These are phyloP conservation scores for Phytophthora sp. DNA, from an alignment of 352 stramenopile genomes.

Conservation along the genomic window DNA sequence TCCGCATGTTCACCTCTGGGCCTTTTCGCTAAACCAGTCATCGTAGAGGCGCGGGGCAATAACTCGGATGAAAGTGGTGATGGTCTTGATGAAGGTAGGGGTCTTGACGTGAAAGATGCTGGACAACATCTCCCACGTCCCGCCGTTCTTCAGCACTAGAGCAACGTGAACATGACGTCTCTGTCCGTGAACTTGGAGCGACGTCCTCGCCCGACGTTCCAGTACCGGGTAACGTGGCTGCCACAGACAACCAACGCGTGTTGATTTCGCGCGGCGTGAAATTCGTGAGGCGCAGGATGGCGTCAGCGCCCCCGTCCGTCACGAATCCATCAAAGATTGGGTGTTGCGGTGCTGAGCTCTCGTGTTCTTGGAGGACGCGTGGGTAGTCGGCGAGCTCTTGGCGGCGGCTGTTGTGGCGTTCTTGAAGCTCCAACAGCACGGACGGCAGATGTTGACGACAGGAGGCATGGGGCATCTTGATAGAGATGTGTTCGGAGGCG, in stretches of 20 bases:
- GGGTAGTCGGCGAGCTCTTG: no score
- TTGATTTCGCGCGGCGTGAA: slow-evolving; percentile 3
- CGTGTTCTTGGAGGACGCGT: no score
- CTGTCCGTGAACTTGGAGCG: not conserved
- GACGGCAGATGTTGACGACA: no score
- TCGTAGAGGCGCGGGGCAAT: not conserved
- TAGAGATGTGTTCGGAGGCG: no score
- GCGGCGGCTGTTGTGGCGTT: no score
- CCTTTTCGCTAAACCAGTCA: not conserved
- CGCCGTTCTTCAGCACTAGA: not conserved
- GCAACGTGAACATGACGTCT: not conserved
- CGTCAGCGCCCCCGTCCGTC: no score
- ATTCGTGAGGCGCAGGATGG: no score
- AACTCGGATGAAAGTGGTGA: not conserved
- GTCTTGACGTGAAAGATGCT: not conserved
- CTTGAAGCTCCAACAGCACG: no score
- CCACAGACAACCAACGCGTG: not conserved
- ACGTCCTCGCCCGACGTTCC: not conserved
- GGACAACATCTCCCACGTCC: not conserved
- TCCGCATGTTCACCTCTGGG: not conserved
- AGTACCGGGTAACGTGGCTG: not conserved
- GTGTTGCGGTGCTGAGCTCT: no score
- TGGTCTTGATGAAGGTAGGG: not conserved
- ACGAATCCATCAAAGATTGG: no score
- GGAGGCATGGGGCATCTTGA: no score